A percentile compares a stretch with the other conserved stretches of the same genome.
phyloP scores from a whole-genome alignment of 257 asterid genomes.

The Ajuga chamaepitys region DNA sequence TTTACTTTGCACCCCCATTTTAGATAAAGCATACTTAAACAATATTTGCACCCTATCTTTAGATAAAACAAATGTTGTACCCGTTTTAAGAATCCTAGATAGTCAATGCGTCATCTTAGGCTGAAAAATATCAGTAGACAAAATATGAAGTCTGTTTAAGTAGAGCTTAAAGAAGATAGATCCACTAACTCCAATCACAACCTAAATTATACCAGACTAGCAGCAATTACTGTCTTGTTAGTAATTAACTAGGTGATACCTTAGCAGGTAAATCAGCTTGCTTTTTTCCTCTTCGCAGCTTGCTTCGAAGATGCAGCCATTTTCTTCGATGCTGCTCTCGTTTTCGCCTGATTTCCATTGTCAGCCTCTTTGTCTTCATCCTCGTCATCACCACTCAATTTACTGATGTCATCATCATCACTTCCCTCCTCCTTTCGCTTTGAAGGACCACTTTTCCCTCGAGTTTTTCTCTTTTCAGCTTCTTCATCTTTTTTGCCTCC shows the following conservation, averaged over 20 bases:
- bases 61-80: no score
- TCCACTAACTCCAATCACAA: neutral
- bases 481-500: conserved; percentile 24
- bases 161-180: neutral
- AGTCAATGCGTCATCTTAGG: no score
- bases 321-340: conserved; percentile 30
- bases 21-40: no score
- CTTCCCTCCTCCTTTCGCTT: conserved; percentile 47
- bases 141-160: neutral
- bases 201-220: conserved; percentile 4
- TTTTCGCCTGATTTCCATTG: conserved; percentile 21
- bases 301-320: conserved; percentile 27
- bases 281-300: conserved; percentile 36
- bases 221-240: neutral
- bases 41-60: no score
- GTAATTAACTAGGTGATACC: neutral
- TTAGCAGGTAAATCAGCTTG: conserved; percentile 17
- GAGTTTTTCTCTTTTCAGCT: conserved; percentile 29
- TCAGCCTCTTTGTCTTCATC: conserved; percentile 18
- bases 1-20: no score
- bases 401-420: conserved; percentile 22
- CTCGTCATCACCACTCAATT: conserved; percentile 21
- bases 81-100: no score
- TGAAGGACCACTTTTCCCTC: conserved; percentile 32
- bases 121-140: no score